These are phyloP conservation scores for Mrakia gelida DNA, from an alignment of 768 basidiomycete species.

Conservation along the genomic window DNA sequence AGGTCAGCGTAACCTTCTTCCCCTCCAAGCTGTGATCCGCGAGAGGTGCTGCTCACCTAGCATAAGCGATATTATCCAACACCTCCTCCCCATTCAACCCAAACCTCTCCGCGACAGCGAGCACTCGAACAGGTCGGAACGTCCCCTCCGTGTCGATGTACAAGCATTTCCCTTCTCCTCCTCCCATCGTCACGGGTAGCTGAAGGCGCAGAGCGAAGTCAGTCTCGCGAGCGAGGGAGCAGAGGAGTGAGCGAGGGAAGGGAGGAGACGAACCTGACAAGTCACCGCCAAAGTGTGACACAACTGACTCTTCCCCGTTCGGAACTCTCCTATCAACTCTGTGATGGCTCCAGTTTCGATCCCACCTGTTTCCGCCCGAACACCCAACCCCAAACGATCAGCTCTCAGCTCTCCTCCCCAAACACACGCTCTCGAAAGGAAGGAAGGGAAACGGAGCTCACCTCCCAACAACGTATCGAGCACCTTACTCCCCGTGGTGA, in stretches of 20 bases:
- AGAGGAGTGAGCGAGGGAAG: too few relatives aligned
- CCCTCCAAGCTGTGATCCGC: neutral
- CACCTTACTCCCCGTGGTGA: slow-evolving; percentile 94
- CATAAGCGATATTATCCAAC: slow-evolving; percentile 96
- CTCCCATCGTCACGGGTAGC: slow-evolving; percentile 93
- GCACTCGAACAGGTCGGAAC: slow-evolving; percentile 89
- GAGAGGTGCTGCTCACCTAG: slow-evolving; percentile 41
- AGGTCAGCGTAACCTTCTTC: neutral
- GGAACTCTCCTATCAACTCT: slow-evolving; percentile 95
- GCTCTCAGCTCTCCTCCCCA: too few relatives aligned
- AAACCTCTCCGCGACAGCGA: slow-evolving; percentile 90
- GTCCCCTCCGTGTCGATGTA: slow-evolving; percentile 99
- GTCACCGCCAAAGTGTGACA: slow-evolving; percentile 98
- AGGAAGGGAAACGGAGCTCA: slow-evolving; percentile 36
- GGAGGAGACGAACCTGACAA: slow-evolving; percentile 58
- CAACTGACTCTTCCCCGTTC: slow-evolving; percentile 96
- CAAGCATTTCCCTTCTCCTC: slow-evolving; percentile 96
- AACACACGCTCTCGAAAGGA: too few relatives aligned
- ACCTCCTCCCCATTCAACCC: slow-evolving; percentile 98
- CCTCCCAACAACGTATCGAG: slow-evolving; percentile 93
- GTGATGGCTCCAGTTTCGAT: slow-evolving; percentile 99
- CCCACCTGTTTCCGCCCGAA: slow-evolving; percentile 56
- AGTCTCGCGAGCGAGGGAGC: neutral
- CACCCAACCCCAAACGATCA: neutral
- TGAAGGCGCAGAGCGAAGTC: slow-evolving; percentile 32